Base-by-base conservation (phyloP, 495 filamentous ascomycete genomes). In the Aspergillus saccharolyticus region DNA sequence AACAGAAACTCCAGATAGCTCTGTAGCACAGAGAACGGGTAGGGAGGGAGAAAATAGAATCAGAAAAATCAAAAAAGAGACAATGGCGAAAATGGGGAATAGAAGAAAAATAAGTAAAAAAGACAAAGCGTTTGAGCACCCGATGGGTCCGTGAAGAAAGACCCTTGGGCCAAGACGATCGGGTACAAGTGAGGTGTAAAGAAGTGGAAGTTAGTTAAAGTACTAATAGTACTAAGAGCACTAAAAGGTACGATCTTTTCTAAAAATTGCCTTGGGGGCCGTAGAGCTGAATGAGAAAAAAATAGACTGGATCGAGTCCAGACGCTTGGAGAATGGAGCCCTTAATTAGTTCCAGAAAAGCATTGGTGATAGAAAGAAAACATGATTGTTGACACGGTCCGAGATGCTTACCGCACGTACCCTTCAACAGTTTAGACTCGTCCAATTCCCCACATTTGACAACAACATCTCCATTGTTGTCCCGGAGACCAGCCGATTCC, bases 1-100 rank as follows among this genome's bases (percentile, higher is more conserved):
- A 52, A 57, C 57, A 66, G 56, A 42, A 60, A 58, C 50, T 59
- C 67, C 64, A 47, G n/a, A 43, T 39, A 39, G 10, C 33, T 50
- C n/a, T 58, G 52, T 50, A 17, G 14, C 47, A 50, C 47, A 30
- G 15, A 9, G 47, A 5, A 50, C 55, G 56, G 52, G 44, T 30
- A 54, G 25, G 47, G 19, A 7, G 19, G 43, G 43, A 56, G 47
- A 54, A 60, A 42, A 28, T 14, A 44, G 20, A 50, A 46, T 28
- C 44, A 43, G 53, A 24, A 44, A 51, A 53, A n/a, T n/a, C n/a
- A n/a, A n/a, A n/a, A n/a, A n/a, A n/a, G n/a, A 44, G 21, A 55
- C 15, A 39, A 39, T 39, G 33, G 33, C 7, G 33, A 2, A 61
- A 43, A 53, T 6, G 53, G 62, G 44, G 39, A 52, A 56, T 48